Base-by-base conservation (phyloP, 768 basidiomycete genomes). In the Plicaturopsis crispa region DNA sequence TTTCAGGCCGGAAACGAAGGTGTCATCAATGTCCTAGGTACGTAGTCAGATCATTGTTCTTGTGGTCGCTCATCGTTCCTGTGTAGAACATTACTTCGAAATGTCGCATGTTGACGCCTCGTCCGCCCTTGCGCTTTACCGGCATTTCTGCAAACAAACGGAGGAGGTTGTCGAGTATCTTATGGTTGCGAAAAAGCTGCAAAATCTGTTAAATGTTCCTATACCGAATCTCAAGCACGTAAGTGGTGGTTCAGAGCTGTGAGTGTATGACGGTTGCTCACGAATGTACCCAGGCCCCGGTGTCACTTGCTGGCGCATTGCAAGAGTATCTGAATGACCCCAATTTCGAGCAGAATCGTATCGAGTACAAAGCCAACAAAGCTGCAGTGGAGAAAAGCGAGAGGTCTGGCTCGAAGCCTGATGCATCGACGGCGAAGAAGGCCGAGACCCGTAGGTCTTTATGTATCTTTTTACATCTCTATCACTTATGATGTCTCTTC, bases 1-100 rank as follows among this genome's bases (percentile, higher is more conserved):
- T 97, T 97, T 56, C 92, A 96, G 55, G 91, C 91, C 2, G 84
- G 90, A 30, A 99, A 99, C 49, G 96, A 99, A 54, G 96, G 93
- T 28, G 89, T 84, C 13, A 80, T 83, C 51, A 86, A 85, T 49
- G 77, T 84, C 24, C 65, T 86, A 32, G 92, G 80, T 74, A 61
- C 62, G 59, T 62, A 56, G 7, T 54, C 59, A 18, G 60, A 28
- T 47, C 32, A 46, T 62, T 24, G 59, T 63, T 11, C 55, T 60
- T n/a, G 22, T 37, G 17, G 22, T 50, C 47, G 26, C 8, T 55
- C n/a, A 59, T 39, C 19, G 11, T 18, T 33, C 4, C 7, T 36
- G 18, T 21, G 18, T 44, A 80, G 96, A 97, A 53, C 85, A 94
- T 61, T 99, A 96, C 61, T 97, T 98, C 52, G 93, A 96, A 56